Evolutionary conservation across 2,329 filamentous ascomycete species (phyloP).

Genomic region (Fusarium nygamai): DNA sequence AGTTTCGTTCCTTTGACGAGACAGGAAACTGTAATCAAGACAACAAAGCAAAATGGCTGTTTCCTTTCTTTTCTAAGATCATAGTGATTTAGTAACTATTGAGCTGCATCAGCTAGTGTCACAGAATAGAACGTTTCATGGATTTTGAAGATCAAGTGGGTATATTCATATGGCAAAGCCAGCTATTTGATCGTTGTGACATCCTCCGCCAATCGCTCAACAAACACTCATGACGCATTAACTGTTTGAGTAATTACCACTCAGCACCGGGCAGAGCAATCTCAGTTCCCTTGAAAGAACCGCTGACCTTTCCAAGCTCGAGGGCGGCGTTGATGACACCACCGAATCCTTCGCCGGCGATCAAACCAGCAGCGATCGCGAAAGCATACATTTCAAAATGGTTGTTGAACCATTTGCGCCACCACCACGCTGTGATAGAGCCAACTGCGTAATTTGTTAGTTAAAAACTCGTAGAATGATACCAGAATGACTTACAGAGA

Average conservation of each 20-base stretch:
- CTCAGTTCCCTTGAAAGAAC: conserved; percentile 34
- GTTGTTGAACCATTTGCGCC: conserved; percentile 61
- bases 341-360: conserved; percentile 71
- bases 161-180: conserved; percentile 8
- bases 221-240: conserved; percentile 17
- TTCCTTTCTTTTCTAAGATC: too few relatives aligned
- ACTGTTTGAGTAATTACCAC: conserved; percentile 8
- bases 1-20: too few relatives aligned
- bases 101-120: too few relatives aligned
- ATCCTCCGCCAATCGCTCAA: background rate
- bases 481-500: conserved; percentile 44
- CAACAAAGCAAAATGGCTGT: too few relatives aligned
- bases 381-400: conserved; percentile 66
- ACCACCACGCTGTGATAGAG: conserved; percentile 61
- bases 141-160: background rate
- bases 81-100: too few relatives aligned
- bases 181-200: background rate
- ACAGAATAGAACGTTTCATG: too few relatives aligned
- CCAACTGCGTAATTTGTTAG: conserved; percentile 49
- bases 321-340: conserved; percentile 67
- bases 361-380: conserved; percentile 68
- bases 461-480: background rate
- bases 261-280: conserved; percentile 30
- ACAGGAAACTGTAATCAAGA: too few relatives aligned
- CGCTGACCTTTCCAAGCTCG: conserved; percentile 49